Conservation (phyloP, 768 basidiomycete genomes). For the Candolleomyces eurysporus region DNA sequence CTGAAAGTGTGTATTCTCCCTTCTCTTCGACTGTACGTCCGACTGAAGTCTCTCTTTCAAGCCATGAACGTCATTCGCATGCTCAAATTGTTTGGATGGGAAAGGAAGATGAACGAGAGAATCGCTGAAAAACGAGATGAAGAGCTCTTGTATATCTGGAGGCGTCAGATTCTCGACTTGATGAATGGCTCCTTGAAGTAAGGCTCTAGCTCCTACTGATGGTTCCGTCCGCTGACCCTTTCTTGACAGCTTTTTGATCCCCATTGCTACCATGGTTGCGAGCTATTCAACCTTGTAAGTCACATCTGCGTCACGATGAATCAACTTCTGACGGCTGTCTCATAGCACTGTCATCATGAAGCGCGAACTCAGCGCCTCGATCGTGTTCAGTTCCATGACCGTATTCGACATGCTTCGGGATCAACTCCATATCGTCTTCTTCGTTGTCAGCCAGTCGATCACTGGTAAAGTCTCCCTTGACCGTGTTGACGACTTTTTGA, state of each 20-base stretch:
- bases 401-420: slow-evolving; percentile 66
- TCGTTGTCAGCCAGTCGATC: slow-evolving; percentile 24
- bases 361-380: slow-evolving; percentile 36
- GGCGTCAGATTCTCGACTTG: slow-evolving; percentile 52
- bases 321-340: neutral
- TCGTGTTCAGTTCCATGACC: slow-evolving; percentile 51
- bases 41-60: slow-evolving; percentile 23
- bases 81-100: slow-evolving; percentile 72
- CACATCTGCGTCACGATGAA: neutral
- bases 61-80: slow-evolving; percentile 59
- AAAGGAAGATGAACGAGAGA: slow-evolving; percentile 52
- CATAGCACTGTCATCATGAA: slow-evolving; percentile 37
- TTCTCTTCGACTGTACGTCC: neutral
- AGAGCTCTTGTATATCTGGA: slow-evolving; percentile 57
- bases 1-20: slow-evolving; percentile 45
- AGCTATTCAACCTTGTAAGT: slow-evolving; percentile 58
- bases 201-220: slow-evolving; percentile 11
- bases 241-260: slow-evolving; percentile 49
- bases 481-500: slow-evolving; percentile 43
- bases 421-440: slow-evolving; percentile 42
- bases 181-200: slow-evolving; percentile 51
- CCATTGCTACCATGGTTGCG: slow-evolving; percentile 61
- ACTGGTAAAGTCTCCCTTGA: slow-evolving; percentile 62
- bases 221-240: neutral
- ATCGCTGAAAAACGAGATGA: slow-evolving; percentile 61